A percentile compares a stretch with the other conserved stretches of the same genome.
Conservation (phyloP, 345 rosid genomes). For the Anacardium occidentale region DNA sequence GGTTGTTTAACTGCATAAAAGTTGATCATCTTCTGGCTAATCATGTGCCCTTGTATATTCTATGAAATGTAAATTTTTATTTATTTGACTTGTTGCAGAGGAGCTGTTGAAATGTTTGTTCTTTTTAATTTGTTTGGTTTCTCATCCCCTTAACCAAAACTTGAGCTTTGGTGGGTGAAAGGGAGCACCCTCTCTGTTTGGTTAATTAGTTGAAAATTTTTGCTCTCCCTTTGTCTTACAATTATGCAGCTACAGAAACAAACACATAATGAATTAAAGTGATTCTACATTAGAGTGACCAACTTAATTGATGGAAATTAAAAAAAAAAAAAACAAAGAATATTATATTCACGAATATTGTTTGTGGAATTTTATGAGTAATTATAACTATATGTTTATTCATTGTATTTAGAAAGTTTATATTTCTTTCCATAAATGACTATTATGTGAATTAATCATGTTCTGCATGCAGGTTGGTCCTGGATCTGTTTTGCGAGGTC, state of each 20-base stretch:
- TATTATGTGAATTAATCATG: slow-evolving; percentile 16
- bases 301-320: no score
- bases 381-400: not conserved
- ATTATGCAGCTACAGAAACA: no score
- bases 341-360: no score
- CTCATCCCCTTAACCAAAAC: not conserved
- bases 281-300: not conserved
- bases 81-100: not conserved
- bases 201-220: not conserved
- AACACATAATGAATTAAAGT: not conserved
- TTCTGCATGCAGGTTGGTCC: slow-evolving; percentile 74
- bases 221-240: no score
- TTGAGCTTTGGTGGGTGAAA: not conserved
- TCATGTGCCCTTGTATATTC: not conserved
- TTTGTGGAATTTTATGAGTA: not conserved
- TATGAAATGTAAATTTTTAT: not conserved
- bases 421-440: slow-evolving; percentile 10
- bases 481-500: slow-evolving; percentile 90
- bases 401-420: slow-evolving; percentile 1
- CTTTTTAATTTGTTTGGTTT: not conserved
- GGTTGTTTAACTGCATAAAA: not conserved
- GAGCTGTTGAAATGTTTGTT: not conserved
- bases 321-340: not conserved
- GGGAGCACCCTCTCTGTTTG: not conserved
- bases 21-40: not conserved